These are phyloP conservation scores for Pythium aristosporum DNA, from an alignment of 352 stramenopile genomes.

Conservation along the genomic window DNA sequence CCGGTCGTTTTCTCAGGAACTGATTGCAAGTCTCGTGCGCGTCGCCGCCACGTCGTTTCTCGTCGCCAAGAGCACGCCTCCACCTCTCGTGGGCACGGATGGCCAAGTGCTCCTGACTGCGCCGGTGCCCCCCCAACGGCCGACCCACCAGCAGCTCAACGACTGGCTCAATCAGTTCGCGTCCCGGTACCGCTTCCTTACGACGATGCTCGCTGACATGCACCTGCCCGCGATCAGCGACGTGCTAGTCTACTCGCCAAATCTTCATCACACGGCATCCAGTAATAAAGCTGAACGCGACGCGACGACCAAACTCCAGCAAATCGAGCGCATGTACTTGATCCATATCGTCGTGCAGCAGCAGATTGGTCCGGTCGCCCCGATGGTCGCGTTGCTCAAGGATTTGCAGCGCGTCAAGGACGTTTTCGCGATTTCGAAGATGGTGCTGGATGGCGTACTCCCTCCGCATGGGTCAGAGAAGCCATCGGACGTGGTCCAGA, in stretches of 20 bases:
- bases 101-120: neutral
- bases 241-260: conserved; percentile 23
- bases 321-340: conserved; percentile 70
- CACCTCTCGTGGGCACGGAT: neutral
- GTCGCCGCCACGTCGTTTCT: conserved; percentile 27
- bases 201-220: conserved; percentile 49
- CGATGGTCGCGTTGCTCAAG: conserved; percentile 24
- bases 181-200: conserved; percentile 45
- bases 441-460: conserved; percentile 20
- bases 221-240: conserved; percentile 24
- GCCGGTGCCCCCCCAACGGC: conserved; percentile 1
- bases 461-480: conserved; percentile 2
- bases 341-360: conserved; percentile 39
- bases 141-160: conserved; percentile 29
- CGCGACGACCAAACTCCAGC: conserved; percentile 46
- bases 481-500: neutral
- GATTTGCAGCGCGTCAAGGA: conserved; percentile 19
- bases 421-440: neutral
- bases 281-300: conserved; percentile 39
- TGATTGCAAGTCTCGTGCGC: conserved; percentile 52
- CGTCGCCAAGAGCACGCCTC: conserved; percentile 2
- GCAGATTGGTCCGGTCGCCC: conserved; percentile 20
- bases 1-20: conserved; percentile 43
- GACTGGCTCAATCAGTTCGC: conserved; percentile 39
- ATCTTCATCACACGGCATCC: neutral